Percentiles rank a stretch among this genome's conserved stretches.
phyloP scores from a whole-genome alignment of 345 rosid species.

The Pistacia atlantica region DNA sequence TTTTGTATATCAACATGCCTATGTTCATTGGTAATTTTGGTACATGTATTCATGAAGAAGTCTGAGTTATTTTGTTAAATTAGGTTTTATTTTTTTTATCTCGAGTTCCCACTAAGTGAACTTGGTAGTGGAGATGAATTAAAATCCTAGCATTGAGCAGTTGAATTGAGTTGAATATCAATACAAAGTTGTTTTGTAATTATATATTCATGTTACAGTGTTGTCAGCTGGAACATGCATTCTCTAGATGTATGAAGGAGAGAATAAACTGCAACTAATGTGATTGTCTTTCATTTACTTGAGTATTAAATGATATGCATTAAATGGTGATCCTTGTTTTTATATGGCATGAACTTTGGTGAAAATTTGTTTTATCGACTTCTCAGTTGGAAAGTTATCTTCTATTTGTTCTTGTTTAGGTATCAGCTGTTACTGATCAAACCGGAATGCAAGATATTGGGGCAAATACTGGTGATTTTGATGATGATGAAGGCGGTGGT shows the following conservation, averaged over 20 bases:
- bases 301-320: neutral
- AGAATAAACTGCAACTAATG: neutral
- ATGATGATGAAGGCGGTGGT: slow-evolving; percentile 96
- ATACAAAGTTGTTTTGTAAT: too few species aligned
- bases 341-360: neutral
- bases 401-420: slow-evolving; percentile 41
- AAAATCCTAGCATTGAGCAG: neutral
- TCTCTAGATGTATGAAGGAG: neutral
- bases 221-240: neutral
- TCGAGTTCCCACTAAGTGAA: neutral
- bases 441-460: slow-evolving; percentile 61
- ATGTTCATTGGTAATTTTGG: neutral
- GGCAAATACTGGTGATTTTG: slow-evolving; percentile 77
- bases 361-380: neutral
- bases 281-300: neutral
- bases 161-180: neutral
- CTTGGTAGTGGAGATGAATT: neutral
- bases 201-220: too few species aligned
- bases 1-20: neutral
- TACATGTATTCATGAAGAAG: too few species aligned
- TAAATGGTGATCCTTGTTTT: neutral
- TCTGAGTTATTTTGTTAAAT: neutral
- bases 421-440: slow-evolving; percentile 95
- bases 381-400: slow-evolving; percentile 1
- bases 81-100: neutral